Conservation (phyloP, 108 stramenopile genomes). For the Pelagomonas calceolata region DNA sequence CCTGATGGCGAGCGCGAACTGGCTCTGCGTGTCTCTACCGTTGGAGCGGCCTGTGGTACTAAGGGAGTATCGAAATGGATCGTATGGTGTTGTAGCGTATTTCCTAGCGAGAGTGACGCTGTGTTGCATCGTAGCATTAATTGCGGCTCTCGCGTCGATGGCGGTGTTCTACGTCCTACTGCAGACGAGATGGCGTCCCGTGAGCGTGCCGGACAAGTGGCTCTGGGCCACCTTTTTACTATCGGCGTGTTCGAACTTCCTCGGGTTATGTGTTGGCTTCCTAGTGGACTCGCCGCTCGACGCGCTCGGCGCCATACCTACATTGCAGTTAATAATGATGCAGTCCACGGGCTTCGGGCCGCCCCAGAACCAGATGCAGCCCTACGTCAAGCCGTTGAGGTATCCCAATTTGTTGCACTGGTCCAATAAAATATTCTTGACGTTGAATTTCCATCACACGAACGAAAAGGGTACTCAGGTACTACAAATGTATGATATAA, state of each 20-base stretch:
- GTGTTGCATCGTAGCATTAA: background rate
- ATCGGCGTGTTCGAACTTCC: no score
- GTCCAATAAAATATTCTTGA: background rate
- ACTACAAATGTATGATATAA: background rate
- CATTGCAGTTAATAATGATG: no score
- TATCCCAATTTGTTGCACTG: background rate
- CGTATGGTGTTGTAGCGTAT: background rate
- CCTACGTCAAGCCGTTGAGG: background rate
- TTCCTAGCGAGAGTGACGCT: background rate
- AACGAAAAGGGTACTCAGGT: background rate
- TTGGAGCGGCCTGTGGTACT: background rate
- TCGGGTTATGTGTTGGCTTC: no score
- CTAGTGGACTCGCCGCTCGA: no score
- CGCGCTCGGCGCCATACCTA: no score
- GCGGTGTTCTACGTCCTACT: background rate
- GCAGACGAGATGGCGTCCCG: no score
- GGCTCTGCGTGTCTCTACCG: background rate
- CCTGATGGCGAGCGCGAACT: background rate
- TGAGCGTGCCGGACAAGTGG: no score
- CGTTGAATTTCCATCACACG: background rate
- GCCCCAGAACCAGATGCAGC: background rate
- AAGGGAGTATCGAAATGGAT: background rate
- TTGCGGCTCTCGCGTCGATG: background rate
- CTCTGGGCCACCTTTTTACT: no score
- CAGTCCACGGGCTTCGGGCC: no score